Evolutionary conservation across 345 rosid genomes (phyloP).

Genomic region (Boechera divaricarpa): DNA sequence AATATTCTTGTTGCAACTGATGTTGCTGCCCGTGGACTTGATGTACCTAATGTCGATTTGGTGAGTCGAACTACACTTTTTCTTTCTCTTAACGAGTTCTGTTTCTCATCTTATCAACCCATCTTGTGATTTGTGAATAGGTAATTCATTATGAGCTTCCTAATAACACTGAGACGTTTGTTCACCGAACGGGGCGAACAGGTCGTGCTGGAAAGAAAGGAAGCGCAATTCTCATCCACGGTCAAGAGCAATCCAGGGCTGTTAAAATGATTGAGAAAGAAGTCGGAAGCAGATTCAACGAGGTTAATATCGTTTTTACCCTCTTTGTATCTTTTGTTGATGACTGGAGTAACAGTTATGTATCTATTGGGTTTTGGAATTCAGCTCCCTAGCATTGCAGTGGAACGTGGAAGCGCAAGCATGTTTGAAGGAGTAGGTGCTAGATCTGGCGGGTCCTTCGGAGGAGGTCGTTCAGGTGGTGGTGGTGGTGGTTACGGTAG

Average conservation of each 20-base stretch:
- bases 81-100: background rate
- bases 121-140: slow-evolving; percentile 45
- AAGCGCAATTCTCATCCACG: slow-evolving; percentile 77
- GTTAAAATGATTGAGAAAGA: slow-evolving; percentile 79
- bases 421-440: slow-evolving; percentile 54
- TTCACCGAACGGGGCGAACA: slow-evolving; percentile 99
- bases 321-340: background rate
- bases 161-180: slow-evolving; percentile 85
- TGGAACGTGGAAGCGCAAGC: slow-evolving; percentile 56
- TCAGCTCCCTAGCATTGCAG: slow-evolving; percentile 70
- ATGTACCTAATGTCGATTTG: slow-evolving; percentile 95
- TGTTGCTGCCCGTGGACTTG: slow-evolving; percentile 99
- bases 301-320: slow-evolving; percentile 52
- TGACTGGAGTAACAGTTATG: background rate
- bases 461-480: slow-evolving; percentile 59
- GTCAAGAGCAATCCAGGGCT: slow-evolving; percentile 67
- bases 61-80: slow-evolving; percentile 53
- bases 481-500: slow-evolving; percentile 57
- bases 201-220: slow-evolving; percentile 99
- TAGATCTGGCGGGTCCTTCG: slow-evolving; percentile 49
- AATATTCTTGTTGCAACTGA: slow-evolving; percentile 95
- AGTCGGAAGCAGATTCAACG: slow-evolving; percentile 78
- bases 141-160: slow-evolving; percentile 95
- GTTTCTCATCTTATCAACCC: slow-evolving; percentile 11
- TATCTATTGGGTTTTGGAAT: slow-evolving; percentile 1